These are phyloP conservation scores for Blastobotrys illinoisensis DNA, from an alignment of 1,139 yeast species.

Conservation along the genomic window DNA sequence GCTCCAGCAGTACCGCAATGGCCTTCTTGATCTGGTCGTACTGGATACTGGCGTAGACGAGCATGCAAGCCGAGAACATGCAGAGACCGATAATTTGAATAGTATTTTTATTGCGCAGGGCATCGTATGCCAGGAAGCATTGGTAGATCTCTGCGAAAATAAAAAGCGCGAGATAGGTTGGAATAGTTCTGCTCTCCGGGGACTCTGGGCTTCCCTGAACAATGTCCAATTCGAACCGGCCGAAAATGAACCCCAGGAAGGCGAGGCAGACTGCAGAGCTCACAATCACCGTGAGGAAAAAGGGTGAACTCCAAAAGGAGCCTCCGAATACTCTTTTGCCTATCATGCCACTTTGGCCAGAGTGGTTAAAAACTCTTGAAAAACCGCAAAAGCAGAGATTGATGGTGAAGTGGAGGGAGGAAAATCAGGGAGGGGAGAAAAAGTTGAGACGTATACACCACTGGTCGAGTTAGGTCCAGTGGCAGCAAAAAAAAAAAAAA, in stretches of 20 bases:
- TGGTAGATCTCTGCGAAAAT: constrained; percentile 43
- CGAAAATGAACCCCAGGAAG: constrained; percentile 29
- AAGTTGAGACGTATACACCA: neutral
- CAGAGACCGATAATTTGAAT: constrained; percentile 40
- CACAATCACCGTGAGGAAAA: constrained; percentile 21
- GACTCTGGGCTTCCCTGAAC: constrained; percentile 16
- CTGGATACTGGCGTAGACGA: constrained; percentile 48
- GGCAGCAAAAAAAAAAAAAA: neutral
- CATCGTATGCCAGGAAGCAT: constrained; percentile 40
- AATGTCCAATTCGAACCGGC: constrained; percentile 26
- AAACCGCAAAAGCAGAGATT: neutral
- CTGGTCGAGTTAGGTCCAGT: neutral
- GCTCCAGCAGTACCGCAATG: constrained; percentile 25
- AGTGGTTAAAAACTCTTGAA: neutral
- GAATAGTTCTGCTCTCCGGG: constrained; percentile 29
- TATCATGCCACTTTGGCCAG: neutral
- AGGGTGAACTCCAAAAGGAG: constrained; percentile 21
- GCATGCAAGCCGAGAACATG: constrained; percentile 44
- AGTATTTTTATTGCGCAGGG: constrained; percentile 42
- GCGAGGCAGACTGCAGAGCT: constrained; percentile 27
- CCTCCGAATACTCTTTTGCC: constrained; percentile 10
- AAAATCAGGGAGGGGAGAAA: neutral
- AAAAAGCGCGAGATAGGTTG: constrained; percentile 40
- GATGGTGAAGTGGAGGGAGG: no score
- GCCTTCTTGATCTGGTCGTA: constrained; percentile 40